Evolutionary conservation across 306 rosid species (phyloP), one percentile per base, ranked within the genome.

Genomic region (Urtica urens): DNA sequence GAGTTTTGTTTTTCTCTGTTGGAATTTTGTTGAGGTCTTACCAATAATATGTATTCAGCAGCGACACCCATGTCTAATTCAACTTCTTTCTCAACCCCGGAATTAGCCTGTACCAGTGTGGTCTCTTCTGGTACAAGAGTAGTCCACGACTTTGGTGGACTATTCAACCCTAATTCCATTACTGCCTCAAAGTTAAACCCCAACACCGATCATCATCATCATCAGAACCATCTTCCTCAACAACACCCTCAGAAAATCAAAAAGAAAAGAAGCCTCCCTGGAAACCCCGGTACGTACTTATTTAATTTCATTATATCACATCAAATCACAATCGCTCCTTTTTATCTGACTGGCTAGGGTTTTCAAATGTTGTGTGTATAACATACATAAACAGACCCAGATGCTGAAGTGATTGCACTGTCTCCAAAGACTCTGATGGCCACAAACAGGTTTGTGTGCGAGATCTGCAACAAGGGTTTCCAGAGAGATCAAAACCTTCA

Each of bases 401-500:
- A 86, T 69, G 95, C 96, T 21, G 96, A 86, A 66, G 96, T 86
- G 70, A 72, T 86, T 42, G 96, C 93, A 26, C 59, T 86, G 29
- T 86, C 96, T 1, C 96, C 96, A 2, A 82, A 72, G 73, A 72
- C 86, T 12, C 80, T 86, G 27, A n/a, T 86, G 56, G 81, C 96
- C 11, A 86, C 93, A 1, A 86, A 86, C 55, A 79, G 88, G 57
- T 86, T 76, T 58, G 93, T 81, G 61, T 86, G 96, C 53, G 96
- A 86, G 78, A 76, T 86, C 54, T 86, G 96, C 72, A 81, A 79
- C 78, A 86, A 81, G 68, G 96, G 96, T 29, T 86, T 86, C 37
- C 96, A 86, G 50, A 79, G 96, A 25, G 93, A 86, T 46, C 96
- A 86, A 71, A 86, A 86, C 44, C 93, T 86, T 22, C 93, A 86